Evolutionary conservation across 495 filamentous ascomycete species (phyloP).

Genomic region (Daldinia childiae): DNA sequence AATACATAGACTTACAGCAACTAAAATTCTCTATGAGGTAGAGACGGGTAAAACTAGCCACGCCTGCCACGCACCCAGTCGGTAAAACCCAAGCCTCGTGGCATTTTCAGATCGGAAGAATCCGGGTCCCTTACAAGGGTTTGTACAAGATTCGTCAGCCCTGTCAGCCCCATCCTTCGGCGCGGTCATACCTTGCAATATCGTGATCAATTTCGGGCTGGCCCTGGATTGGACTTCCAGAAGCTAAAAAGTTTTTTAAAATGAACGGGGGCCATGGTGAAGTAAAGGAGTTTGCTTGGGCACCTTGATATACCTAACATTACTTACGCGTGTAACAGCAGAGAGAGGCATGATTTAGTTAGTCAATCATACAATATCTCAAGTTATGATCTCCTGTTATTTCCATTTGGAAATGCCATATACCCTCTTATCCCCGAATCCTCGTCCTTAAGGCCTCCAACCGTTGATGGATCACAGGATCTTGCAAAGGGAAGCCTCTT

Average conservation of each 20-base stretch:
- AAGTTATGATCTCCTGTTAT: conserved; percentile 2
- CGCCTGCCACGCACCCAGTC: not conserved
- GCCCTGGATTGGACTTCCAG: conserved; percentile 28
- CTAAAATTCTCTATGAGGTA: conserved; percentile 2
- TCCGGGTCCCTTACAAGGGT: conserved; percentile 28
- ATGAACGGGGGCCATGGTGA: not conserved
- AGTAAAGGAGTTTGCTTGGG: conserved; percentile 21
- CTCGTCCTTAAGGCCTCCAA: not conserved
- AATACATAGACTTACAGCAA: not conserved
- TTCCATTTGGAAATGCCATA: conserved; percentile 4
- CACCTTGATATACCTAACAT: not conserved
- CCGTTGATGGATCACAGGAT: conserved; percentile 21
- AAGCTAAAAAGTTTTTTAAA: conserved; percentile 14
- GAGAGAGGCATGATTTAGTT: not conserved
- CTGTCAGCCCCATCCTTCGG: conserved; percentile 41
- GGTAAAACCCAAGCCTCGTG: conserved; percentile 32
- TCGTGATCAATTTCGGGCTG: conserved; percentile 39
- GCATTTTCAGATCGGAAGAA: conserved; percentile 44
- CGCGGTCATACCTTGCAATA: conserved; percentile 17
- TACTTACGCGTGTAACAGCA: not conserved
- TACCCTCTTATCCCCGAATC: conserved; percentile 4
- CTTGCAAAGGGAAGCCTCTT: conserved; percentile 11
- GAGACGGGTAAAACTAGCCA: conserved; percentile 16
- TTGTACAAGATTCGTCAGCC: conserved; percentile 35
- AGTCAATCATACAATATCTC: conserved; percentile 1